Evolutionary conservation across 305 asterid genomes (phyloP), one percentile per base, ranked within the genome.

Genomic region (Plantago coronopus): DNA sequence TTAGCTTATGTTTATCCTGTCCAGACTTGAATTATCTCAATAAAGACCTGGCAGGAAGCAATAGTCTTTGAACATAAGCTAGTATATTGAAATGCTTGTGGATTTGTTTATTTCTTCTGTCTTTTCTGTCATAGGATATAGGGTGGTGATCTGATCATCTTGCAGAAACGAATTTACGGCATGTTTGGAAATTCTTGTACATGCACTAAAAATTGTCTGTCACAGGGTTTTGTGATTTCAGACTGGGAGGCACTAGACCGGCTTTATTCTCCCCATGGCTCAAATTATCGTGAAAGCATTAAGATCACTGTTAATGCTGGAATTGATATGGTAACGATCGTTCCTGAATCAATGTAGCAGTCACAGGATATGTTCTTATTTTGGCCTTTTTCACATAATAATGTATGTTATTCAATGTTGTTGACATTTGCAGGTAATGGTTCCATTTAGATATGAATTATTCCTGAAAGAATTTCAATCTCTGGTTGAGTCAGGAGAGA

Each of bases 391-490:
- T 18, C 54, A 65, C 13, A 44, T 65, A 21, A 61, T 56, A 34
- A 56, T 59, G n/a, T 21, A 11, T 48, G 38, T 45, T 64, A 43
- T 65, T 45, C 34, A 22, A 63, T 55, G 11, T 65, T 48, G 61
- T 27, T 27, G 7, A 42, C 63, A 46, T 74, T 72, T 79, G 75
- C 82, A 88, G 98, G 96, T 91, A 56, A 91, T 91, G 98, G 95
- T 88, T 61, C 98, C 98, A 63, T 86, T 84, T 67, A 79, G 95
- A 75, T 88, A 72, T 68, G 94, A 91, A 70, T 70, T 91, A 70
- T 88, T 86, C 68, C 69, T 88, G 81, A 86, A 84, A 14, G 89
- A 88, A 69, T 70, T 91, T 70, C 65, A 74, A 59, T 80, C 89
- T 23, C 87, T 86, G 53, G 95, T 73, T 40, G 86, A 91, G 75